Evolutionary conservation across 768 basidiomycete species (phyloP).

Genomic region (Auricularia sp.): DNA sequence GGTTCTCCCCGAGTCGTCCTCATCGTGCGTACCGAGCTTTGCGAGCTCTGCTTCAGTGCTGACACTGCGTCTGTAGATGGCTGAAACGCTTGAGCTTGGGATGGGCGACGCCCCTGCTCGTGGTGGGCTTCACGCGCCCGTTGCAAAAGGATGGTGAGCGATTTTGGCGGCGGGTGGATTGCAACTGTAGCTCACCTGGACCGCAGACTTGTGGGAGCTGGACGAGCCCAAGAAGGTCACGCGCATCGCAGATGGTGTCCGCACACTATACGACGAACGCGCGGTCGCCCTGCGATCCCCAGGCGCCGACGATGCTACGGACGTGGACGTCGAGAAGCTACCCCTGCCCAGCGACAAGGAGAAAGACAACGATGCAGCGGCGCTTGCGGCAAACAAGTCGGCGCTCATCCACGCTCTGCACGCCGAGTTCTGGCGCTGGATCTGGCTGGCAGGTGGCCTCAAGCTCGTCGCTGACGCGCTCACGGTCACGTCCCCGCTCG

Average conservation of each 20-base stretch:
- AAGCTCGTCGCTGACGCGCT: slow-evolving; percentile 37
- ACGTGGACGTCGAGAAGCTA: neutral
- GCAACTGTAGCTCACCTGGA: neutral
- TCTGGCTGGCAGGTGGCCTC: slow-evolving; percentile 40
- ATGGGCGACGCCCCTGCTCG: slow-evolving; percentile 45
- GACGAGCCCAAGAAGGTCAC: slow-evolving; percentile 29
- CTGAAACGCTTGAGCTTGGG: neutral
- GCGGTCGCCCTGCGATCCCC: neutral
- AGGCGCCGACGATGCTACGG: neutral
- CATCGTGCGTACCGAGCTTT: slow-evolving; percentile 3
- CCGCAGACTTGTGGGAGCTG: slow-evolving; percentile 45
- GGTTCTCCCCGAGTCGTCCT: slow-evolving; percentile 31
- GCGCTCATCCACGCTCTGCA: slow-evolving; percentile 37
- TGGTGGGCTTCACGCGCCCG: slow-evolving; percentile 50
- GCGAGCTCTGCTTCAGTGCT: too few relatives aligned
- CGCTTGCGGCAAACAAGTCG: neutral
- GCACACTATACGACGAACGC: slow-evolving; percentile 32
- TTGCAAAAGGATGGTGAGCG: slow-evolving; percentile 43
- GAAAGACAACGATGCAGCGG: too few relatives aligned
- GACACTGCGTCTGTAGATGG: neutral
- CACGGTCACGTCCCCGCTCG: slow-evolving; percentile 45
- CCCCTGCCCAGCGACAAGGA: neutral
- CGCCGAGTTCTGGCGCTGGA: slow-evolving; percentile 35
- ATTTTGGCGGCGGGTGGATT: neutral
- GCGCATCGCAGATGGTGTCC: slow-evolving; percentile 32